A percentile compares a stretch with the other conserved stretches of the same genome.
Conservation (phyloP, 768 basidiomycete genomes). For the Hemileccinum rubropunctum region DNA sequence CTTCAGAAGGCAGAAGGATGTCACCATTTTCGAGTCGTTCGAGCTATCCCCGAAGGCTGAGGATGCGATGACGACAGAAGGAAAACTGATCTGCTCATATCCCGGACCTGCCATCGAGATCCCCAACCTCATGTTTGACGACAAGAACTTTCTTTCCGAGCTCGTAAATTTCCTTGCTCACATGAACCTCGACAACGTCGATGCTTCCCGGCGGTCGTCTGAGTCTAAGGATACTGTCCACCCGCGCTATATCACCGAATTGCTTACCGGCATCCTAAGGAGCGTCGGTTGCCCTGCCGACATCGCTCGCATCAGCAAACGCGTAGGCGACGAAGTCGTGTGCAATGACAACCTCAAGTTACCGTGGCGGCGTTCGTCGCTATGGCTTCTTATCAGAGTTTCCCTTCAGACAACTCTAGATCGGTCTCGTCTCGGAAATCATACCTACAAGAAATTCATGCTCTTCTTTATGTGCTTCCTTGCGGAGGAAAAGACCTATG, state of each 20-base stretch:
- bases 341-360: conserved; percentile 6
- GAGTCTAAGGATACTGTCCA: conserved; percentile 26
- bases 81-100: conserved; percentile 43
- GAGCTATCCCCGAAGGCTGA: conserved; percentile 38
- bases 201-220: conserved; percentile 22
- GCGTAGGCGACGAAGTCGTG: conserved; percentile 32
- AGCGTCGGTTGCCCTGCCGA: conserved; percentile 27
- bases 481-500: conserved; percentile 18
- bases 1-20: conserved; percentile 24
- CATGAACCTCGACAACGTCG: conserved; percentile 28
- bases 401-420: conserved; percentile 32
- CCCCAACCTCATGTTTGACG: conserved; percentile 24
- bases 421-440: conserved; percentile 1
- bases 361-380: conserved; percentile 38
- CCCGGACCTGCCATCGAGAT: conserved; percentile 44
- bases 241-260: conserved; percentile 45
- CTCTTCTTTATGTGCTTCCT: conserved; percentile 36
- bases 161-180: conserved; percentile 38
- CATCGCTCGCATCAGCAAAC: conserved; percentile 29
- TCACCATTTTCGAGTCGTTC: conserved; percentile 26
- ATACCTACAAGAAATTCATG: conserved; percentile 49
- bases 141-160: conserved; percentile 33
- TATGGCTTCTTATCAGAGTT: conserved; percentile 38
- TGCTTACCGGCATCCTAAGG: conserved; percentile 44
- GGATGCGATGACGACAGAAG: conserved; percentile 34